phyloP scores from a whole-genome alignment of 805 yeast species.

The Wickerhamiella australiensis region DNA sequence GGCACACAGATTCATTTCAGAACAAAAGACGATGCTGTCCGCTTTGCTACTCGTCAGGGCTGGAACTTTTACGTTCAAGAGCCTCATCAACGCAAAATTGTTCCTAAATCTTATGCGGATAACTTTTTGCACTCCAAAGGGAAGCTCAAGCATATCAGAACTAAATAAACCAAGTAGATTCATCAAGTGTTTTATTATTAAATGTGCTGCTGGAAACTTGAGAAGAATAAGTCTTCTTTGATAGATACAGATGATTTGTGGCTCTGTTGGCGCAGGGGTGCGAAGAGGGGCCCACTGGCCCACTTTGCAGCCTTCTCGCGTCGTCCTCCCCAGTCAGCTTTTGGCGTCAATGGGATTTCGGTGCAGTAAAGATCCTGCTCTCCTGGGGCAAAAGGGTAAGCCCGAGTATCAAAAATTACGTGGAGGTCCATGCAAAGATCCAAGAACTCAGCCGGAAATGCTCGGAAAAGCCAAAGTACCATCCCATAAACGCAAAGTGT shows the following conservation, averaged over 20 bases:
- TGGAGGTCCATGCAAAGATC: background rate
- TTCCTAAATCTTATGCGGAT: slow-evolving; percentile 59
- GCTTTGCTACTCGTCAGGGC: slow-evolving; percentile 72
- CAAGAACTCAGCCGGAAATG: background rate
- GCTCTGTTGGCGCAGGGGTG: background rate
- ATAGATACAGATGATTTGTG: too few species aligned
- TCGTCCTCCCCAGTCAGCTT: background rate
- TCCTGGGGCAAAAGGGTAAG: background rate
- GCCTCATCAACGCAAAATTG: slow-evolving; percentile 62
- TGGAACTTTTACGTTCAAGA: slow-evolving; percentile 77
- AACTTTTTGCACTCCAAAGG: slow-evolving; percentile 61
- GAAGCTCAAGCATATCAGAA: slow-evolving; percentile 67
- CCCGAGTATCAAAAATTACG: background rate
- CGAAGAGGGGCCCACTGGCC: background rate
- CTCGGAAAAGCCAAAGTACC: background rate
- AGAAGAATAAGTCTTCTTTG: too few species aligned
- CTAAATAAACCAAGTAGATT: slow-evolving; percentile 33
- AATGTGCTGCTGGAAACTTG: too few species aligned
- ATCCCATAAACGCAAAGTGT: background rate
- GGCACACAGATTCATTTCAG: slow-evolving; percentile 65
- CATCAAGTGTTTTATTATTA: background rate
- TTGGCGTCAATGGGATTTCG: slow-evolving; percentile 3
- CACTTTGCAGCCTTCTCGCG: background rate
- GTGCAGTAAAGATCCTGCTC: background rate
- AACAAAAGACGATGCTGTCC: slow-evolving; percentile 61